Evolutionary conservation across 2,329 filamentous ascomycete species (phyloP).

Genomic region (Ophiostoma sp.): DNA sequence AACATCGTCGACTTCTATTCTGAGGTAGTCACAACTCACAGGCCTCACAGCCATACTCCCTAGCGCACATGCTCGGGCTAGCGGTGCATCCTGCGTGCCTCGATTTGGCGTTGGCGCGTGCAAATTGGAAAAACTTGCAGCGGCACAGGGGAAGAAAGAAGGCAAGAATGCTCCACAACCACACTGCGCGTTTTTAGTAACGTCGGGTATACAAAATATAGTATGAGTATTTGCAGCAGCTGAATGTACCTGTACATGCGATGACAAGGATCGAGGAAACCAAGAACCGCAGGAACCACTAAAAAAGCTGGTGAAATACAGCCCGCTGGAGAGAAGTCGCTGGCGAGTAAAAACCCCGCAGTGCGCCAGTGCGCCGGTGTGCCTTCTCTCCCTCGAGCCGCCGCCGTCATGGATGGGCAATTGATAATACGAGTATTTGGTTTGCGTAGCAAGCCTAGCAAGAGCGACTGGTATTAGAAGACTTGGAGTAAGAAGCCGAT

Average conservation of each 20-base stretch:
- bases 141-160: slow-evolving; percentile 3
- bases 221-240: neutral
- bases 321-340: neutral
- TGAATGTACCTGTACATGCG: neutral
- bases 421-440: neutral
- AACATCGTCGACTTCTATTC: neutral
- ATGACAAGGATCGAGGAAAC: neutral
- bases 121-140: neutral
- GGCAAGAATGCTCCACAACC: neutral
- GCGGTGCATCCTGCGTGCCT: neutral
- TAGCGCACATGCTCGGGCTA: slow-evolving; percentile 13
- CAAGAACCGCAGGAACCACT: neutral
- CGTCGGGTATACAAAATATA: neutral
- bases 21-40: neutral
- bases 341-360: slow-evolving; percentile 21
- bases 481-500: neutral
- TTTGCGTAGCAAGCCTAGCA: neutral
- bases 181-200: neutral
- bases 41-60: neutral
- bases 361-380: neutral
- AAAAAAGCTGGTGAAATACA: neutral
- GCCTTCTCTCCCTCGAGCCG: slow-evolving; percentile 2
- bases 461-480: neutral
- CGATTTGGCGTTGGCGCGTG: slow-evolving; percentile 16
- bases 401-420: neutral